Evolutionary conservation across 2,329 filamentous ascomycete genomes (phyloP), one percentile per base, ranked within the genome.

Genomic region (Thielaviopsis ethacetica): DNA sequence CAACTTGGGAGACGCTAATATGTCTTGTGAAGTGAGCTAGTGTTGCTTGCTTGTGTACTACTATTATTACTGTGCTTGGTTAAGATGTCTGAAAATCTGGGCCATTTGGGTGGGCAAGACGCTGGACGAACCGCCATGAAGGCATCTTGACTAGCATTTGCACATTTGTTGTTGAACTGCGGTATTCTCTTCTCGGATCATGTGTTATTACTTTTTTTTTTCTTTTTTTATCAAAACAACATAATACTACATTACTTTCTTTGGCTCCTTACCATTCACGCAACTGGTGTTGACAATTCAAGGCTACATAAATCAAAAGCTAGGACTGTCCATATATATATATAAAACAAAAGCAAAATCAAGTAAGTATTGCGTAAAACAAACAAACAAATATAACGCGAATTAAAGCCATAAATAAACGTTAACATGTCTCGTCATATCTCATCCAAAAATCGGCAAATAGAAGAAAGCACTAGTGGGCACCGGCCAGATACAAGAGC

Each of bases 401-500:
- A 53, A 49, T 19, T 10, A n/a, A 6, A 49, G 15, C 38, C n/a
- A 49, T 49, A 6, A 21, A 49, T 49, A 6, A 21, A 19, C 44
- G n/a, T n/a, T 49, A 21, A 21, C 7, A 49, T 49, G 3, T 49
- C 41, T 6, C 44, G 17, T 49, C n/a, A 49, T 19, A 49, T 49
- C 44, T 5, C 17, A 21, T 10, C 26, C 5, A 44, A 24, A 49
- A 49, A 13, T 5, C 5, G 34, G 6, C 13, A 27, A 38, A 52
- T 2, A 53, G 12, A 19, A 19, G 12, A 26, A 24, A 6, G 4
- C 13, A 22, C 30, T 55, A 62, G n/a, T 71, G 71, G 12, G 67
- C 77, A 5, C 79, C 79, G 34, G 79, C 78, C 21, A 82, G 68
- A 63, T 81, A 82, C 73, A 81, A 77, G 60, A 82, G 67, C 57